Percentiles rank a stretch among this genome's conserved stretches.
These are phyloP conservation scores for Calonectria montana DNA, from an alignment of 2,329 filamentous ascomycete species.

Conservation along the genomic window DNA sequence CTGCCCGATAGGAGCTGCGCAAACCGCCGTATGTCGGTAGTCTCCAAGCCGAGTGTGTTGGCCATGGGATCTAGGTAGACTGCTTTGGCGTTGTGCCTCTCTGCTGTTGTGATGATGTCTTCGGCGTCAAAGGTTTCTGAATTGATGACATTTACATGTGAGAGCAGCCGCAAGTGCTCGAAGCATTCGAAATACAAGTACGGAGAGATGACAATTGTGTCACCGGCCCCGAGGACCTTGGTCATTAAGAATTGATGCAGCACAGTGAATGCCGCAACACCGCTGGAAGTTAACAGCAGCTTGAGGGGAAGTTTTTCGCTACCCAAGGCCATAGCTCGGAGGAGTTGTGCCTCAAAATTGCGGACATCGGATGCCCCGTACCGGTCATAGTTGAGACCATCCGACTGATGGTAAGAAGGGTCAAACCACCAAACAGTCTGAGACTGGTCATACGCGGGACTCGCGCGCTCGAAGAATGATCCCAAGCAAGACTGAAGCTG, in stretches of 20 bases:
- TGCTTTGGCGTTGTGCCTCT: conserved; percentile 25
- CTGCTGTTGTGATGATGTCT: conserved; percentile 24
- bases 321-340: not conserved
- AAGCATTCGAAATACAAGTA: conserved; percentile 28
- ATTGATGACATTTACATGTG: conserved; percentile 22
- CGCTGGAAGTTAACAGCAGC: not conserved
- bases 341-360: no score
- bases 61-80: conserved; percentile 28
- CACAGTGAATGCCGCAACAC: conserved; percentile 22
- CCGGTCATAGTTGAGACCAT: no score
- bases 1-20: no score
- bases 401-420: no score
- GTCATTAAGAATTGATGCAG: conserved; percentile 27
- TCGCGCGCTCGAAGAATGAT: no score
- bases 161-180: conserved; percentile 21
- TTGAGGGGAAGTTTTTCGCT: conserved; percentile 21
- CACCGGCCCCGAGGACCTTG: conserved; percentile 19
- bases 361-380: no score
- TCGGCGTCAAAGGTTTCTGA: conserved; percentile 22
- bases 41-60: conserved; percentile 22
- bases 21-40: conserved; percentile 22
- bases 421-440: no score
- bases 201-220: conserved; percentile 26
- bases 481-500: no score
- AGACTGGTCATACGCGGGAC: no score